A percentile compares a stretch with the other conserved stretches of the same genome.
phyloP scores from a whole-genome alignment of 73 alveolate species.

The Paramecium octaurelia region DNA sequence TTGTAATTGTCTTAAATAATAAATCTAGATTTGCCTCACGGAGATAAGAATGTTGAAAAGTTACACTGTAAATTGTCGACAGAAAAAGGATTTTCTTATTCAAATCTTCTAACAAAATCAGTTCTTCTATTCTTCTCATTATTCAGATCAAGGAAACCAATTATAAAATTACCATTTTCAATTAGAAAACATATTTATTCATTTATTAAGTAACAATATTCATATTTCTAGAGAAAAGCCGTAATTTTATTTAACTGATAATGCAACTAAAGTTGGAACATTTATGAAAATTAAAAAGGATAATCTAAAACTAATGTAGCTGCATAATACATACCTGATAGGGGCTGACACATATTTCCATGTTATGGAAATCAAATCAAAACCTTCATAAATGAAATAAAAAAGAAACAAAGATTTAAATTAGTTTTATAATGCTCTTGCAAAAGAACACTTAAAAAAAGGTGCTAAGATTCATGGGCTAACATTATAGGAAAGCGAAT shows the following conservation, averaged over 20 bases:
- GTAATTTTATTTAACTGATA: background rate
- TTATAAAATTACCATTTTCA: background rate
- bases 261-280: slow-evolving; percentile 12
- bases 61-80: background rate
- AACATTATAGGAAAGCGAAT: background rate
- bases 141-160: background rate
- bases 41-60: slow-evolving; percentile 33
- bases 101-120: background rate
- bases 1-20: background rate
- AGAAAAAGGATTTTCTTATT: slow-evolving; percentile 26
- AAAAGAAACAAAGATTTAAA: background rate
- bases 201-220: background rate
- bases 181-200: slow-evolving; percentile 1
- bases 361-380: background rate
- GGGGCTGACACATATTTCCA: slow-evolving; percentile 44
- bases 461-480: slow-evolving; percentile 23
- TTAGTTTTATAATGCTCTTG: background rate
- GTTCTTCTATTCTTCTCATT: slow-evolving; percentile 1
- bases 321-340: background rate
- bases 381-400: background rate
- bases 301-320: background rate
- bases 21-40: background rate
- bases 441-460: background rate
- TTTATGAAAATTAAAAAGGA: slow-evolving; percentile 26
- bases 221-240: background rate